Base-by-base conservation (phyloP, 2,329 filamentous ascomycete species). In the Colletotrichum filicis region DNA sequence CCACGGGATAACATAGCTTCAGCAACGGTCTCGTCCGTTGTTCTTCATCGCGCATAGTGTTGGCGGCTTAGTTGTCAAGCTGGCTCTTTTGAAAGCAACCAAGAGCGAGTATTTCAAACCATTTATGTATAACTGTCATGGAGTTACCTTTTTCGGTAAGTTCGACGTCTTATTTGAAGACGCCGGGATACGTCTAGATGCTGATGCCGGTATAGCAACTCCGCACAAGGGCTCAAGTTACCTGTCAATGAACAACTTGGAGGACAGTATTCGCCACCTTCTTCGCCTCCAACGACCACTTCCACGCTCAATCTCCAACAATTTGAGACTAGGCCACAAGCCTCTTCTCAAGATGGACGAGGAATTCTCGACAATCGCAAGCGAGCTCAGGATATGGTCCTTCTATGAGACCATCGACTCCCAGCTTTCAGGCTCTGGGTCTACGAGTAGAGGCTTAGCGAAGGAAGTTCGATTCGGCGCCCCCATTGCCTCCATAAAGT, bases 181-280 rank as follows among this genome's bases (percentile, higher is more conserved):
- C 32, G 28, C 9, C 16, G 35, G 14, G 4, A 7, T 37, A 46
- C 6, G 1, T 11, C 19, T 24, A 16, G 35, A 16, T 1, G 28
- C 5, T 7, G n/a, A n/a, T 16, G 8, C 74, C 79, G 69, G 78
- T 61, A 19, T 42, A 89, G 88, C 85, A 22, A 90, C 90, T 1
- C 90, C 90, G 0, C 90, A 92, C 75, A 89, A 89, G 22, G 90
- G 90, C 3, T 92, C 90, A 0, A 91, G 87, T 56, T 92, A 92
- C 76, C 84, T 92, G 75, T 90, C 89, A 2, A 90, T 90, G 82
- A 83, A 83, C 0, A 86, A 87, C 56, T 84, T 92, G n/a, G 85
- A 86, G 12, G 78, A 84, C 19, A 89, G 88, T 76, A 90, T 92
- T 32, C 85, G 86, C 62, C 80, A 79, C 3, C 77, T 91, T 5